phyloP scores from a whole-genome alignment of 371 early-diverging fungal species.

The Lichtheimia corymbifera region DNA sequence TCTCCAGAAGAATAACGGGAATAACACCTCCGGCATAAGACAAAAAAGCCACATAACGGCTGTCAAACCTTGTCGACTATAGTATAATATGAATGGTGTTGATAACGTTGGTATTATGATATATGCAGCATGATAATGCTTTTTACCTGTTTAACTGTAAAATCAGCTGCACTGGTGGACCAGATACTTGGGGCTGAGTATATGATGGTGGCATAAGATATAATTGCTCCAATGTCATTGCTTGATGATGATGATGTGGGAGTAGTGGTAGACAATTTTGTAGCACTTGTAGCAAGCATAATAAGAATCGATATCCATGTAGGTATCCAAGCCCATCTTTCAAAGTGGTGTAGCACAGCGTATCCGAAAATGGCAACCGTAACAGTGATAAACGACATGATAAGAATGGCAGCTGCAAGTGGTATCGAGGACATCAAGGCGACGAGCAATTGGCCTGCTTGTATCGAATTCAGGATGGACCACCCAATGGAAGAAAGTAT shows the following conservation, averaged over 20 bases:
- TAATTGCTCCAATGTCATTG: conserved; percentile 1
- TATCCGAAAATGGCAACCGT: conserved; percentile 34
- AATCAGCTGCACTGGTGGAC: conserved; percentile 33
- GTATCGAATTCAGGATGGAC: neutral
- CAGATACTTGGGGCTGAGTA: conserved; percentile 32
- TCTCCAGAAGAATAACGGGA: conserved; percentile 26
- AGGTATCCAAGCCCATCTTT: conserved; percentile 30
- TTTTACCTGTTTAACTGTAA: conserved; percentile 26
- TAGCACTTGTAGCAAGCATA: conserved; percentile 15
- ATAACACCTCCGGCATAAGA: conserved; percentile 33
- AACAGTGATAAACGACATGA: conserved; percentile 15
- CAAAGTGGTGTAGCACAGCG: conserved; percentile 26
- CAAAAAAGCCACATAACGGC: conserved; percentile 13
- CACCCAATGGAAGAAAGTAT: conserved; percentile 8
- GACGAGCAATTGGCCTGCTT: conserved; percentile 5
- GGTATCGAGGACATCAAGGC: neutral
- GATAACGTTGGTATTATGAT: neutral
- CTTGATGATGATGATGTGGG: neutral
- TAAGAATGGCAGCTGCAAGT: conserved; percentile 3
- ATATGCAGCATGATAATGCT: conserved; percentile 1
- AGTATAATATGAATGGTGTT: neutral
- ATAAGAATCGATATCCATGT: conserved; percentile 30
- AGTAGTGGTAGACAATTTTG: conserved; percentile 7
- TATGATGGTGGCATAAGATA: conserved; percentile 18
- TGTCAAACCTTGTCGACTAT: conserved; percentile 14